Conservation (phyloP, 345 rosid species). For the Geranium rotundifolium region DNA sequence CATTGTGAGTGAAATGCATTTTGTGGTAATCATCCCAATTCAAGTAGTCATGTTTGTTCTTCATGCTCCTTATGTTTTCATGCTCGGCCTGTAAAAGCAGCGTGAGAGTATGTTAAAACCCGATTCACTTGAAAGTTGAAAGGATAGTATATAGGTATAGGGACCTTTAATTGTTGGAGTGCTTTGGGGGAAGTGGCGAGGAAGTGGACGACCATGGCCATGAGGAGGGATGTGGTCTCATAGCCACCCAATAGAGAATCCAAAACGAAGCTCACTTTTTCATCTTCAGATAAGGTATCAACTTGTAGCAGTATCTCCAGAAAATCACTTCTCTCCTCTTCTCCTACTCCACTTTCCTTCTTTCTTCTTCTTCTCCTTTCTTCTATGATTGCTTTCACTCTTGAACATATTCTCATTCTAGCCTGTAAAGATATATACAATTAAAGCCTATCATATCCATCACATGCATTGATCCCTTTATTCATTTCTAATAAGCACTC, state of each 20-base stretch:
- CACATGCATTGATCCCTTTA: slow-evolving; percentile 14
- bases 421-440: slow-evolving; percentile 42
- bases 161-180: slow-evolving; percentile 34
- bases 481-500: too few relatives aligned
- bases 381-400: slow-evolving; percentile 42
- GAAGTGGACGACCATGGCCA: slow-evolving; percentile 38
- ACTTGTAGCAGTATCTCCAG: slow-evolving; percentile 31
- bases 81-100: slow-evolving; percentile 25
- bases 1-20: slow-evolving; percentile 43
- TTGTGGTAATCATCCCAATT: slow-evolving; percentile 43
- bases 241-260: slow-evolving; percentile 53
- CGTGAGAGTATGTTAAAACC: too few relatives aligned
- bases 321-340: slow-evolving; percentile 20
- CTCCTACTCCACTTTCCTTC: neutral
- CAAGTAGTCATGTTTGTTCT: slow-evolving; percentile 27
- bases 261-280: slow-evolving; percentile 44
- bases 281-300: slow-evolving; percentile 47
- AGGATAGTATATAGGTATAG: neutral
- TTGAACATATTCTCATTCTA: slow-evolving; percentile 37
- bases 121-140: too few relatives aligned
- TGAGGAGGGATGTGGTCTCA: slow-evolving; percentile 42
- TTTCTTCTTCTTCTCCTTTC: slow-evolving; percentile 18
- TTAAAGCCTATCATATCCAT: slow-evolving; percentile 3
- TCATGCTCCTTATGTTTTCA: slow-evolving; percentile 24
- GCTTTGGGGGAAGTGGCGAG: slow-evolving; percentile 26